Conservation (phyloP, 805 yeast species). For the Candida schatavii region DNA sequence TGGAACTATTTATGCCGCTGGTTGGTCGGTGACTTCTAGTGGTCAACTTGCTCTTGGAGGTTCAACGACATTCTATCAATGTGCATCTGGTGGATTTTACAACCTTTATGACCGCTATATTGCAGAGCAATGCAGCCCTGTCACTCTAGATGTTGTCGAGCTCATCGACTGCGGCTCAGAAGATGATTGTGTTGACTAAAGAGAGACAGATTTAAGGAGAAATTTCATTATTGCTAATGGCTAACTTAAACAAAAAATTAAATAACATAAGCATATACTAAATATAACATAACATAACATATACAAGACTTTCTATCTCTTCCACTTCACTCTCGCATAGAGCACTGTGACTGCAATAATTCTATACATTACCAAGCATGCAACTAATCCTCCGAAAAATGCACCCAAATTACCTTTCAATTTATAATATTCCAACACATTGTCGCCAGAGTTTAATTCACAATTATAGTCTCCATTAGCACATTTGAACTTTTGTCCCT, state of each 20-base stretch:
- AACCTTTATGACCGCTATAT: slow-evolving; percentile 34
- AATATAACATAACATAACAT: not conserved
- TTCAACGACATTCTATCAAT: slow-evolving; percentile 32
- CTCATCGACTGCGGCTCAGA: slow-evolving; percentile 23
- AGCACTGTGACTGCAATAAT: slow-evolving; percentile 23
- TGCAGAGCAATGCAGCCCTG: slow-evolving; percentile 35
- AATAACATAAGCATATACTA: not conserved
- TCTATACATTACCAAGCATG: slow-evolving; percentile 35
- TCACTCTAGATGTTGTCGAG: slow-evolving; percentile 35
- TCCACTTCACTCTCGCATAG: slow-evolving; percentile 24
- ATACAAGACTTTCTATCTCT: not conserved
- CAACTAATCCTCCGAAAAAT: slow-evolving; percentile 33
- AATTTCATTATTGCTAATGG: no score
- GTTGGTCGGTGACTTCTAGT: slow-evolving; percentile 33
- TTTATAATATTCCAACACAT: slow-evolving; percentile 30
- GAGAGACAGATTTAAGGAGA: no score
- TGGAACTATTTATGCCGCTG: slow-evolving; percentile 37
- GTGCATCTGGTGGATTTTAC: slow-evolving; percentile 39
- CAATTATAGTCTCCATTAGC: slow-evolving; percentile 11
- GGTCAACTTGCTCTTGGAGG: slow-evolving; percentile 35
- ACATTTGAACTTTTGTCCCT: slow-evolving; percentile 52
- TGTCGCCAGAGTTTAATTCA: slow-evolving; percentile 27
- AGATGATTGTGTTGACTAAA: not conserved
- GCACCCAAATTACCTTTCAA: slow-evolving; percentile 24
- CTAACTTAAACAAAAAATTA: no score